phyloP scores from a whole-genome alignment of 2,329 filamentous ascomycete species.

The Cladosporium sp. region DNA sequence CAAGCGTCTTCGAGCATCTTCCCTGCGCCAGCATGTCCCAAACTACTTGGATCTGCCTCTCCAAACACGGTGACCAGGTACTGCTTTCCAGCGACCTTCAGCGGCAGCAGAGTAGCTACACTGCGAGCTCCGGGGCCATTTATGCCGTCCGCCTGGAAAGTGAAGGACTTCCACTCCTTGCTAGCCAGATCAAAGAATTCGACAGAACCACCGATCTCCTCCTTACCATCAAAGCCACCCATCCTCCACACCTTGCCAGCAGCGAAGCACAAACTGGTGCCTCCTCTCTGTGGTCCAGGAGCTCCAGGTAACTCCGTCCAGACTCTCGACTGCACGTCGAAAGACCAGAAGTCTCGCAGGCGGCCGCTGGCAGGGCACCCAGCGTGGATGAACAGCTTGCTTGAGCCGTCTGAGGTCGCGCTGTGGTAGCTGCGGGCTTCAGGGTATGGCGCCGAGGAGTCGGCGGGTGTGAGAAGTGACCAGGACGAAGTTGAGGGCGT shows the following conservation, averaged over 20 bases:
- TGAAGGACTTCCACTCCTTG: constrained; percentile 46
- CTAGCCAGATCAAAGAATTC: constrained; percentile 58
- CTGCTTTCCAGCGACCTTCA: constrained; percentile 41
- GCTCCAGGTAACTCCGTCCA: constrained; percentile 72
- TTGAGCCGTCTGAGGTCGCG: constrained; percentile 65
- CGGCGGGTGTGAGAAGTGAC: constrained; percentile 62
- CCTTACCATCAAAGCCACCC: constrained; percentile 74
- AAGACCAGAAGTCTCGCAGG: constrained; percentile 75
- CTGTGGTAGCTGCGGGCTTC: constrained; percentile 71
- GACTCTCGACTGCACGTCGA: constrained; percentile 62
- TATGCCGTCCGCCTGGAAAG: constrained; percentile 47
- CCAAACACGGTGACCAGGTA: constrained; percentile 56
- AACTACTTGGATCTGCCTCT: constrained; percentile 54
- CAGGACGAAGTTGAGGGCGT: constrained; percentile 66
- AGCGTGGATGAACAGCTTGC: constrained; percentile 74
- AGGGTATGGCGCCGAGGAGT: constrained; percentile 54
- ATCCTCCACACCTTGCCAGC: constrained; percentile 72
- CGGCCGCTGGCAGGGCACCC: constrained; percentile 68
- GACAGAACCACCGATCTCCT: constrained; percentile 69
- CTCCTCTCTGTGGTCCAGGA: constrained; percentile 67
- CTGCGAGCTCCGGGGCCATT: constrained; percentile 53
- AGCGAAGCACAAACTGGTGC: constrained; percentile 66
- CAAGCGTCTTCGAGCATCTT: constrained; percentile 59
- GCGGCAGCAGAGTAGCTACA: constrained; percentile 50
- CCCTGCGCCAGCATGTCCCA: constrained; percentile 58